Conservation (phyloP, 2,329 filamentous ascomycete genomes). For the Coleophoma crateriformis region DNA sequence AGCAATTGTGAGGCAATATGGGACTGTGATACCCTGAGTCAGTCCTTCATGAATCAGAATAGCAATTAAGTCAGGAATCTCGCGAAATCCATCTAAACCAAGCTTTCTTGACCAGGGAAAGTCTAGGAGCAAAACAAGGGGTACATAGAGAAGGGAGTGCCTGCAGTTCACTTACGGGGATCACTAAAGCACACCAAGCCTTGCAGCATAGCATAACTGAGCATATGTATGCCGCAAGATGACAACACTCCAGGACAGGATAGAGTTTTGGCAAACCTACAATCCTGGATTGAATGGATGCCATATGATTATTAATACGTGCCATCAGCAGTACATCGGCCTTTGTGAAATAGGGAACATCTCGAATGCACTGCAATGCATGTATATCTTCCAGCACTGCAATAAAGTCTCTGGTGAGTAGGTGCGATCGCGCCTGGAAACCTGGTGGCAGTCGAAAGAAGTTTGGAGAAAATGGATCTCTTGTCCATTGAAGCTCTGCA, state of each 20-base stretch:
- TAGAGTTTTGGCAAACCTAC: constrained; percentile 17
- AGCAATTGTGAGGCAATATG: constrained; percentile 28
- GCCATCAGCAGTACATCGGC: constrained; percentile 23
- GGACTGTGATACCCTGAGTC: constrained; percentile 17
- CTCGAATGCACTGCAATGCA: constrained; percentile 33
- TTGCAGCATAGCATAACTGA: constrained; percentile 34
- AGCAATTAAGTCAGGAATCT: no score
- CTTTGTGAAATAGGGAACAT: constrained; percentile 11
- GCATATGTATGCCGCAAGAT: constrained; percentile 35
- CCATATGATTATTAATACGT: constrained; percentile 33
- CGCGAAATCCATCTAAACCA: no score
- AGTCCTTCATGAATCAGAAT: constrained; percentile 4
- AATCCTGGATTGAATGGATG: constrained; percentile 36
- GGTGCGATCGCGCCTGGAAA: constrained; percentile 19
- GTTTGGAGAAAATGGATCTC: constrained; percentile 25
- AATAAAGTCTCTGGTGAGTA: constrained; percentile 26
- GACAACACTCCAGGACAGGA: constrained; percentile 26
- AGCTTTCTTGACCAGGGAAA: neutral
- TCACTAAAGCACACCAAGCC: constrained; percentile 30
- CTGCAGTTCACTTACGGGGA: constrained; percentile 30
- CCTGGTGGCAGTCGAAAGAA: constrained; percentile 29
- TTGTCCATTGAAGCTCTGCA: constrained; percentile 32
- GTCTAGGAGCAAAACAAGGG: no score
- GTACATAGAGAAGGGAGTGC: neutral
- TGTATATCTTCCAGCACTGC: constrained; percentile 32